Evolutionary conservation across 2,329 filamentous ascomycete genomes (phyloP), one percentile per base, ranked within the genome.

Genomic region (Clonostachys solani): DNA sequence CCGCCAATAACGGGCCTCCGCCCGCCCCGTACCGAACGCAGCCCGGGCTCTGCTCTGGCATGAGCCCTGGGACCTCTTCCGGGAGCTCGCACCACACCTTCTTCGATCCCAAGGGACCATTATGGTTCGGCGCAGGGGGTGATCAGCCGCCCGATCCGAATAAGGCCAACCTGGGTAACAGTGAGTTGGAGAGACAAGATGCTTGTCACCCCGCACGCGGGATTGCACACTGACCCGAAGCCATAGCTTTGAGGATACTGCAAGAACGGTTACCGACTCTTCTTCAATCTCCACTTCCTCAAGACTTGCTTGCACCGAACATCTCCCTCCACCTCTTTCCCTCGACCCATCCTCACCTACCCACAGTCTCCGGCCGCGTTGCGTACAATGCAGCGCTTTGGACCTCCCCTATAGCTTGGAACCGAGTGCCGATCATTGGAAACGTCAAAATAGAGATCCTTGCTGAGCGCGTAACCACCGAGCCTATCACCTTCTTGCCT

Each of bases 401-500:
- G 92, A 96, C 94, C 1, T 91, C 92, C 0, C 94, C 94, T 0
- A 86, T 99, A 45, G 92, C 92, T 33, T 99, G 94, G 94, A 95
- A 95, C 59, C 83, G 89, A 29, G 79, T 99, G 2, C 94, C 94
- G 3, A 81, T 97, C 17, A 80, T 96, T 33, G 92, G 92, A 54
- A 95, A 96, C 59, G 89, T 96, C 41, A 85, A 84, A 56, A 79
- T 99, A 12, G 84, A 89, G 57, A 94, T 99, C 45, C 68, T 95
- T 16, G 92, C 89, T 12, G 92, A 96, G 72, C 87, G 92, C 56
- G 94, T 99, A 80, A 81, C 86, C 48, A 79, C 81, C 50, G 77
- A 76, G 53, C 73, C 74, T 8, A 56, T 73, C 29, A 73, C 70
- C 60, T 67, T 77, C 47, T 62, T 74, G 18, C 71, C 74, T 44